Evolutionary conservation across 2,329 filamentous ascomycete genomes (phyloP), one percentile per base, ranked within the genome.

Genomic region (Aureobasidium melanogenum): DNA sequence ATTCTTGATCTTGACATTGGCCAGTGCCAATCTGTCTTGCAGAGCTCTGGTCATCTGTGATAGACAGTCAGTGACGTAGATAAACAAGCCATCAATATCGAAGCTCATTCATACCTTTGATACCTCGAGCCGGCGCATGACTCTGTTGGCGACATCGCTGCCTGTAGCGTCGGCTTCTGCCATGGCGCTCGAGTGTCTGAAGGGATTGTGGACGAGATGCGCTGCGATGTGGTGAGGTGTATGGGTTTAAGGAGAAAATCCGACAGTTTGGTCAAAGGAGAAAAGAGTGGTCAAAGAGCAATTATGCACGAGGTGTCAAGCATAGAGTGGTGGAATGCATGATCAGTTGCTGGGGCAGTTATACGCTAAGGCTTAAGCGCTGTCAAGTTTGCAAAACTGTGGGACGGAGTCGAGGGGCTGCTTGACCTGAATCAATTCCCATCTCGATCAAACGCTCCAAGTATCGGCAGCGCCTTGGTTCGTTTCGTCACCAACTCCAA

Each of bases 1-100:
- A 78, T 96, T 88, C 76, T 95, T 91, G 67, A 94, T 91, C 79
- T 97, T 97, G 83, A 97, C 94, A 75, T 95, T 94, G 72, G 94
- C 94, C 66, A 97, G 85, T 63, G 94, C 93, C 63, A 99, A 85
- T 65, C 93, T 90, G 79, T 96, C 91, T 77, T 97, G 91, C 60
- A 99, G 81, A 70, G 88, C 89, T 73, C 93, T 84, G 69, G 92
- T 94, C 79, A 99, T 96, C 94, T 97, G 72, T 64, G 38, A 48
- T 38, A 19, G 64, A 72, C 57, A 62, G 55, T 59, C 51, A 26
- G 55, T 58, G 41, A 58, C 52, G 52, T 58, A 61, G 48, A 46
- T 61, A 38, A 52, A 55, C 41, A 54, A 61, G 28, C 28, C 19
- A 30, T 52, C 26, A 30, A 50, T 36, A 59, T 5, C 47, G 22